These are phyloP conservation scores for Bjerkandera adusta DNA, from an alignment of 1,284 basidiomycete genomes.

Conservation along the genomic window DNA sequence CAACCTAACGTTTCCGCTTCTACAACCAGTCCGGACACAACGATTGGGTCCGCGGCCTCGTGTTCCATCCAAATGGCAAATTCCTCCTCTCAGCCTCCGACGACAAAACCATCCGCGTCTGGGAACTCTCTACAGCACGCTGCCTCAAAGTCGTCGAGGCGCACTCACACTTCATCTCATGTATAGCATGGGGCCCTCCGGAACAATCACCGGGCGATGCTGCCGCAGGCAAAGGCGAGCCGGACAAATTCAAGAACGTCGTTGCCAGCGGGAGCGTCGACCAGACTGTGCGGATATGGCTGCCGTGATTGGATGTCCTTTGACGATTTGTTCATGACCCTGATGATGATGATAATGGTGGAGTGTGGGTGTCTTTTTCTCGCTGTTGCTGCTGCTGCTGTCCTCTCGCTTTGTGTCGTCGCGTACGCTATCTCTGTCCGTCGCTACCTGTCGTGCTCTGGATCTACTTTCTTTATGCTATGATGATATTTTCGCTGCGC, in stretches of 20 bases:
- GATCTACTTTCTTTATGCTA: too few species aligned
- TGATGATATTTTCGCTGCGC: too few species aligned
- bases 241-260: conserved; percentile 70
- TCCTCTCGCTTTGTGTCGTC: too few species aligned
- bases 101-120: conserved; percentile 88
- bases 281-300: conserved; percentile 65
- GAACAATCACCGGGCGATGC: conserved; percentile 18
- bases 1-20: too few species aligned
- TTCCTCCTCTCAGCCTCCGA: conserved; percentile 86
- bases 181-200: conserved; percentile 77
- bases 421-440: too few species aligned
- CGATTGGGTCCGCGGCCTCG: conserved; percentile 82
- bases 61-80: conserved; percentile 86
- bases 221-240: conserved; percentile 27
- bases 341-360: too few species aligned
- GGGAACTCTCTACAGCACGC: conserved; percentile 83
- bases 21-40: conserved; percentile 65
- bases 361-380: too few species aligned
- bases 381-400: too few species aligned
- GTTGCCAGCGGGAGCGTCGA: conserved; percentile 82
- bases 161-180: conserved; percentile 83
- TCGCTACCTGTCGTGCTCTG: too few species aligned
- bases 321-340: too few species aligned
- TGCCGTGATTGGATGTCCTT: too few species aligned
- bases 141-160: conserved; percentile 81